A percentile compares a stretch with the other conserved stretches of the same genome.
Evolutionary conservation across 768 basidiomycete species (phyloP).

Genomic region (Boletus tomentosulus): DNA sequence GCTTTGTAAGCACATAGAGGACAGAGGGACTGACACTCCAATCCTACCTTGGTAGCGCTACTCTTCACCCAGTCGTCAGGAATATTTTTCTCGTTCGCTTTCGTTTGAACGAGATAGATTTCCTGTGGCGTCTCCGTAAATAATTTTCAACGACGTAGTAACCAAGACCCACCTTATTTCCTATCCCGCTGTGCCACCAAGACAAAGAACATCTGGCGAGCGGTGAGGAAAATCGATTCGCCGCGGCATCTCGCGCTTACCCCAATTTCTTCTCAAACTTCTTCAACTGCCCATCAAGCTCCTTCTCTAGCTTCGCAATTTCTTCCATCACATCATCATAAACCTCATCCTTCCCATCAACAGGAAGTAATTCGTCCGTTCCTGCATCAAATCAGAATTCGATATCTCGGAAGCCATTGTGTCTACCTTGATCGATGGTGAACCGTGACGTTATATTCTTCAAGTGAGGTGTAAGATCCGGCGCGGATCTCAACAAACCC

Average conservation of each 20-base stretch:
- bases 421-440: constrained; percentile 52
- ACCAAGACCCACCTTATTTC: constrained; percentile 60
- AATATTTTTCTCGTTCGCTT: constrained; percentile 54
- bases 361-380: constrained; percentile 69
- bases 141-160: background rate
- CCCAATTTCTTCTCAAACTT: constrained; percentile 64
- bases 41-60: constrained; percentile 69
- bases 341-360: constrained; percentile 77
- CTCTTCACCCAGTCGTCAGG: constrained; percentile 83
- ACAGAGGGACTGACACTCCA: background rate
- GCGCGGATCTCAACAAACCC: constrained; percentile 73
- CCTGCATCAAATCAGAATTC: constrained; percentile 39
- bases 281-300: constrained; percentile 64
- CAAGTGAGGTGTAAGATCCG: constrained; percentile 70
- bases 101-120: constrained; percentile 83
- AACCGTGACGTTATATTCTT: constrained; percentile 72
- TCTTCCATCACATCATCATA: constrained; percentile 77
- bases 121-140: constrained; percentile 48
- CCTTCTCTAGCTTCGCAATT: constrained; percentile 65
- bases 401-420: constrained; percentile 4
- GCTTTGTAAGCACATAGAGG: background rate
- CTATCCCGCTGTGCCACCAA: constrained; percentile 76
- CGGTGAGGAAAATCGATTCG: constrained; percentile 10
- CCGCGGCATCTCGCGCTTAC: constrained; percentile 34
- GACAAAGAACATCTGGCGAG: constrained; percentile 43